Conservation (phyloP, 140 eudicot species). For the Senecio squalidus region DNA sequence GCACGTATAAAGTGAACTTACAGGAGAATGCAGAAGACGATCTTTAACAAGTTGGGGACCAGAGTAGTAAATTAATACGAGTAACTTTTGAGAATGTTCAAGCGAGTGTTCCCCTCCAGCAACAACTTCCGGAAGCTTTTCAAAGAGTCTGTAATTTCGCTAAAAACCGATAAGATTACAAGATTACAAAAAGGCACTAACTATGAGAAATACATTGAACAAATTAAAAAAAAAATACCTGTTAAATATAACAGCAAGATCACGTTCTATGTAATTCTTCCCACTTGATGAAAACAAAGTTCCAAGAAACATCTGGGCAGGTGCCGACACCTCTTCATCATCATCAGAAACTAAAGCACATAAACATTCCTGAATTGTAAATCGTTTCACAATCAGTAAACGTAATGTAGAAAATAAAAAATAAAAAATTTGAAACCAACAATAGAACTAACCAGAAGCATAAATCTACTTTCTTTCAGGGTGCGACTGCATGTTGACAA, state of each 20-base stretch:
- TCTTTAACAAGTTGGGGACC: constrained; percentile 84
- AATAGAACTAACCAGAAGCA: constrained; percentile 68
- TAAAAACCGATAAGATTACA: constrained; percentile 5
- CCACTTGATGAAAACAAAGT: constrained; percentile 46
- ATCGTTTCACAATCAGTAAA: neutral
- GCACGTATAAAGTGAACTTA: constrained; percentile 31
- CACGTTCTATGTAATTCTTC: constrained; percentile 39
- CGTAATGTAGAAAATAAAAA: neutral
- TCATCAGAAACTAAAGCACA: constrained; percentile 86
- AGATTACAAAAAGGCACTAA: neutral
- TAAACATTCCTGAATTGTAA: constrained; percentile 63
- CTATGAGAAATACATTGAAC: neutral
- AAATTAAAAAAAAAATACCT: constrained; percentile 34
- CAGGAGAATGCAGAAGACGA: constrained; percentile 80
- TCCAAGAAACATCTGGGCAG: constrained; percentile 60
- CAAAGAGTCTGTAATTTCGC: constrained; percentile 53
- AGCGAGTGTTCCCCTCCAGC: constrained; percentile 71
- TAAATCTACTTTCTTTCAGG: constrained; percentile 66
- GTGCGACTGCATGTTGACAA: constrained; percentile 57
- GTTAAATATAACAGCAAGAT: constrained; percentile 58
- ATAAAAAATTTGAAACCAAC: too few species aligned
- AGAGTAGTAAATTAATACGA: constrained; percentile 66
- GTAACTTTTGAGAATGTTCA: constrained; percentile 72
- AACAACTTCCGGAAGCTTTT: constrained; percentile 80
- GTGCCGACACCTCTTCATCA: constrained; percentile 57